These are phyloP conservation scores for Hypoxylon crocopeplum DNA, from an alignment of 495 filamentous ascomycete genomes.

Conservation along the genomic window DNA sequence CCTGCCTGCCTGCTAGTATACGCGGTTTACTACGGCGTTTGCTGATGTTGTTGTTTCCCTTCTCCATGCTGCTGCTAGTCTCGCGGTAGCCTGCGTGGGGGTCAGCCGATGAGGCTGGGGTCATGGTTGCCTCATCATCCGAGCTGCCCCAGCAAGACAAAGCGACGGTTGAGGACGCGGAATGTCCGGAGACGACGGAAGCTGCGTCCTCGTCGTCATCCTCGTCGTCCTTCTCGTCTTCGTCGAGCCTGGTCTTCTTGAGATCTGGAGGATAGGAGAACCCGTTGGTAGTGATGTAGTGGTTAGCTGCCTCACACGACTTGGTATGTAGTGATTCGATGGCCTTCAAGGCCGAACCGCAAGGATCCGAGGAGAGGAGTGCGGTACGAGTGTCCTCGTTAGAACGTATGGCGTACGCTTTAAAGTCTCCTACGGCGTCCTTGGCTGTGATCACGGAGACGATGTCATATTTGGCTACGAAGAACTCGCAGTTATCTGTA, in stretches of 20 bases:
- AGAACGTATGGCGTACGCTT: slow-evolving; percentile 42
- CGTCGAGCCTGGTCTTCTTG: slow-evolving; percentile 15
- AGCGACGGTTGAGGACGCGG: slow-evolving; percentile 37
- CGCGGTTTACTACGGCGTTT: slow-evolving; percentile 16
- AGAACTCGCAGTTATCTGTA: slow-evolving; percentile 51
- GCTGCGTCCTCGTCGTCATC: slow-evolving; percentile 19
- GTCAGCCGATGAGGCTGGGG: slow-evolving; percentile 15
- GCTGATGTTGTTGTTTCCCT: slow-evolving; percentile 17
- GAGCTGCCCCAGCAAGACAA: slow-evolving; percentile 38
- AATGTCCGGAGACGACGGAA: slow-evolving; percentile 32
- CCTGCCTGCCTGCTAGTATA: background rate
- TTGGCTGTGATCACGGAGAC: slow-evolving; percentile 45
- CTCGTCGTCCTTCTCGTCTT: slow-evolving; percentile 6
- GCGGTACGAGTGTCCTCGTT: slow-evolving; percentile 39
- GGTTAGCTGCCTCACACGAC: slow-evolving; percentile 47
- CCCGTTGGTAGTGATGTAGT: slow-evolving; percentile 47
- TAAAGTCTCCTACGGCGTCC: slow-evolving; percentile 41
- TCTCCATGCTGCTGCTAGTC: slow-evolving; percentile 28
- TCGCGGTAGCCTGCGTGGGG: slow-evolving; percentile 12
- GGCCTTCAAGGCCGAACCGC: slow-evolving; percentile 33
- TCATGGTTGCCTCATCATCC: slow-evolving; percentile 39
- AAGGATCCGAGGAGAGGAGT: slow-evolving; percentile 39
- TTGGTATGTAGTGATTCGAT: slow-evolving; percentile 42
- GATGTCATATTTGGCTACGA: slow-evolving; percentile 33
- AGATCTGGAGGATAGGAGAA: slow-evolving; percentile 34